These are phyloP conservation scores for Pyronema domesticum DNA, from an alignment of 495 filamentous ascomycete species.

Conservation along the genomic window DNA sequence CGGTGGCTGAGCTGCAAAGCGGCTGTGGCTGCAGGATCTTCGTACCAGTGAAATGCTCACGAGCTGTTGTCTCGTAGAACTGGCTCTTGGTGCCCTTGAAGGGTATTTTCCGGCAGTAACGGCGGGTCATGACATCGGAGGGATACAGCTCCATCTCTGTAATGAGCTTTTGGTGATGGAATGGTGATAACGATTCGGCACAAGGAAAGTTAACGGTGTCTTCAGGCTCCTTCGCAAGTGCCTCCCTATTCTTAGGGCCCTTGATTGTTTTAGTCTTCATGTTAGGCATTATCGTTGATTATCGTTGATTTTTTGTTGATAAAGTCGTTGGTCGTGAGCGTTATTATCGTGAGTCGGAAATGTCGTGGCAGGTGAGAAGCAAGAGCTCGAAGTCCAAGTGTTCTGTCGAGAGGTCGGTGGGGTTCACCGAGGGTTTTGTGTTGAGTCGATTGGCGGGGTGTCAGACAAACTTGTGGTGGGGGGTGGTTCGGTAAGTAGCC, in stretches of 20 bases:
- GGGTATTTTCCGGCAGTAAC: conserved; percentile 62
- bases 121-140: conserved; percentile 42
- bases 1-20: conserved; percentile 4
- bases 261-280: conserved; percentile 5
- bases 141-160: conserved; percentile 45
- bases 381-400: too few species aligned
- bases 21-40: conserved; percentile 5
- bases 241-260: conserved; percentile 16
- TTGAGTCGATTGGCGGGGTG: too few species aligned
- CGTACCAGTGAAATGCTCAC: conserved; percentile 76
- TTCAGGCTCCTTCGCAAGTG: conserved; percentile 10
- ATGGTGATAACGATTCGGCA: conserved; percentile 12
- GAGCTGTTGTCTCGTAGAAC: conserved; percentile 66
- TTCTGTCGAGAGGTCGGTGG: too few species aligned
- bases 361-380: too few species aligned
- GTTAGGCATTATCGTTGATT: too few species aligned
- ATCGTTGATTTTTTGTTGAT: too few species aligned
- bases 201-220: conserved; percentile 24
- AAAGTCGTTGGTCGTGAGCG: too few species aligned
- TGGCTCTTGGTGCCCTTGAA: conserved; percentile 86
- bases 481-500: too few species aligned
- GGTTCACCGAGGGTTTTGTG: too few species aligned
- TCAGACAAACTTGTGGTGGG: too few species aligned
- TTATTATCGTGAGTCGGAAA: too few species aligned
- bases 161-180: conserved; percentile 26